Base-by-base conservation (phyloP, 2,329 filamentous ascomycete species). In the Pseudogymnoascus sp. region DNA sequence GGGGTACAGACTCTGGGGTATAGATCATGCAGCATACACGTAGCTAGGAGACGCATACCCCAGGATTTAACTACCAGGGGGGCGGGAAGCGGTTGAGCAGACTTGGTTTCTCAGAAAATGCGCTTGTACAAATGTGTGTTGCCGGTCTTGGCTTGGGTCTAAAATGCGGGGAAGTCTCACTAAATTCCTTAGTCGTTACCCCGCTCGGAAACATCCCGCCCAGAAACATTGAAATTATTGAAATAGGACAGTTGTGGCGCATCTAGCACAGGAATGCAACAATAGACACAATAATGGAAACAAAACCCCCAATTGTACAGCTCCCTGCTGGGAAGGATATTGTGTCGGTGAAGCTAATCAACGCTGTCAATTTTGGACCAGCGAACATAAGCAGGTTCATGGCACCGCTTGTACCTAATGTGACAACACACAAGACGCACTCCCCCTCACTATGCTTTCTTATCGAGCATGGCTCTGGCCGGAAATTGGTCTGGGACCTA, bases 401-500 rank as follows among this genome's bases (percentile, higher is more conserved):
- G 61, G 55, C 25, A 8, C 61, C 63, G 13, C 18, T 36, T 12
- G 61, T 64, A 6, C 62, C 61, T 10, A 31, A 15, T 18, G 33
- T 59, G n/a, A 55, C 45, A 33, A 55, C 61, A 42, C 62, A 15
- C 18, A 55, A 25, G 27, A 61, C 15, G 5, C n/a, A 52, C 15
- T 31, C 33, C 8, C 62, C 62, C 15, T 42, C 39, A 9, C 58
- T 64, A 31, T 64, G 52, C 9, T 66, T 66, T 29, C 60, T 66
- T 37, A 60, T 66, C 18, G 64, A 65, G 45, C 65, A 65, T 58
- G 25, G n/a, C n/a, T 61, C 60, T 5, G 64, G 65, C 37, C 68
- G 65, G 33, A 66, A 64, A 9, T 60, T 72, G 3, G 58, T 72
- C 27, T 73, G 70, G 40, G 71, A 73, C 55, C 66, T 72, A 15